Evolutionary conservation across 352 stramenopile genomes (phyloP).

Genomic region (Globisporangium cylindrosporum): DNA sequence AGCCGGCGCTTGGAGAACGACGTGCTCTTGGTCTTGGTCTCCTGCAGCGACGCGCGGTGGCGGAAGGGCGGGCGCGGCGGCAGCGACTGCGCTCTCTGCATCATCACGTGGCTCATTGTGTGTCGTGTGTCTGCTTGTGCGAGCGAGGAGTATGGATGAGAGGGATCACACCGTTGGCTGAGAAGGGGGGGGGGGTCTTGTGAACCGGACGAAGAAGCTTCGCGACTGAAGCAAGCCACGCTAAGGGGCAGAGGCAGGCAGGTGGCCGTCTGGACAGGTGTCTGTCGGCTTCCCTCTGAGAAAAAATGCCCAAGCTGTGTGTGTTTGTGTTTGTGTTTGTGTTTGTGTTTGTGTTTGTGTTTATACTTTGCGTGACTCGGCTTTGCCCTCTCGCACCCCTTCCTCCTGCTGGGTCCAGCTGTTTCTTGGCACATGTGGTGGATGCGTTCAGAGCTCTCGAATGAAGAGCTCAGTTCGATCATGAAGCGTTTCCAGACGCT

Average conservation of each 20-base stretch:
- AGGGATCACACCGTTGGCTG: not conserved
- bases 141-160: not conserved
- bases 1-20: conserved; percentile 48
- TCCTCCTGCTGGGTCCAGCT: not conserved
- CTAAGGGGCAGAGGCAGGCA: not conserved
- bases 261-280: not conserved
- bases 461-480: conserved; percentile 8
- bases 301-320: not conserved
- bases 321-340: not conserved
- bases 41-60: conserved; percentile 42
- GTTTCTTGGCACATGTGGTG: conserved; percentile 7
- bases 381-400: not conserved
- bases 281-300: not conserved
- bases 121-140: too few relatives aligned
- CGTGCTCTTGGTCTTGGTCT: conserved; percentile 20
- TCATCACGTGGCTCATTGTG: conserved; percentile 16
- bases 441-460: conserved; percentile 1
- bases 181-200: not conserved
- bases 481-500: conserved; percentile 11
- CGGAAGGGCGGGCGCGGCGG: conserved; percentile 29
- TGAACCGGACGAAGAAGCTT: conserved; percentile 5
- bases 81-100: conserved; percentile 45
- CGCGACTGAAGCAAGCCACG: conserved; percentile 9
- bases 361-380: not conserved
- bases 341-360: too few relatives aligned